Evolutionary conservation across 495 filamentous ascomycete genomes (phyloP).

Genomic region (Viridothelium virens): DNA sequence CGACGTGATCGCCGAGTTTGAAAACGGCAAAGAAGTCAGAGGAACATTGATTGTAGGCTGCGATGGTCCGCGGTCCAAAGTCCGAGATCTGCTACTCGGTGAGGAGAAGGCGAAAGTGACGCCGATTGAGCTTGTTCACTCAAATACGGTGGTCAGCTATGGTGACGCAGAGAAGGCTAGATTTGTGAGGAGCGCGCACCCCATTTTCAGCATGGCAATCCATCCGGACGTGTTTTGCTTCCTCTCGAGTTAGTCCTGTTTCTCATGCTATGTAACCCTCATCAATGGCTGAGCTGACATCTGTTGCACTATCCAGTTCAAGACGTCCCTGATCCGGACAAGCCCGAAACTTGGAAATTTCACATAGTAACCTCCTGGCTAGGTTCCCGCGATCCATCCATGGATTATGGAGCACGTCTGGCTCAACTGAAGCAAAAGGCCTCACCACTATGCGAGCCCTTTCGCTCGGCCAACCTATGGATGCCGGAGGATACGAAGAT

Average conservation of each 20-base stretch:
- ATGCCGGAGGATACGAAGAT: constrained; percentile 41
- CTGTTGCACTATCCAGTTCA: constrained; percentile 14
- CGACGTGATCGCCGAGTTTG: constrained; percentile 21
- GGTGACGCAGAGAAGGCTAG: constrained; percentile 33
- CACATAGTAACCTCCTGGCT: constrained; percentile 36
- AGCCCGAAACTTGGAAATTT: constrained; percentile 35
- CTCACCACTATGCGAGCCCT: constrained; percentile 35
- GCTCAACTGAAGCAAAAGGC: constrained; percentile 35
- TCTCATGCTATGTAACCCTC: neutral
- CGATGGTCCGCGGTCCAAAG: constrained; percentile 25
- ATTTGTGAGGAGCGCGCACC: constrained; percentile 27
- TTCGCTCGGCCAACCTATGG: constrained; percentile 37
- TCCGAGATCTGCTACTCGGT: constrained; percentile 24
- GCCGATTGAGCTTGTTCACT: constrained; percentile 12
- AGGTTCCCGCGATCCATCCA: constrained; percentile 18
- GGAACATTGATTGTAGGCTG: constrained; percentile 24
- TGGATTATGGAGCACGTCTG: constrained; percentile 31
- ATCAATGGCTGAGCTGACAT: neutral
- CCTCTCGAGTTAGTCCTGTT: constrained; percentile 12
- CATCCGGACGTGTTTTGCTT: constrained; percentile 20
- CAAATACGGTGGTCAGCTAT: constrained; percentile 27
- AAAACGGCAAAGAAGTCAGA: constrained; percentile 21
- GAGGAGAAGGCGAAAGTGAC: constrained; percentile 18
- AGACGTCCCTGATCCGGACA: constrained; percentile 29
- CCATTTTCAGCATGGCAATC: constrained; percentile 29